phyloP scores from a whole-genome alignment of 495 filamentous ascomycete species.

The Massariosphaeria phaeospora region DNA sequence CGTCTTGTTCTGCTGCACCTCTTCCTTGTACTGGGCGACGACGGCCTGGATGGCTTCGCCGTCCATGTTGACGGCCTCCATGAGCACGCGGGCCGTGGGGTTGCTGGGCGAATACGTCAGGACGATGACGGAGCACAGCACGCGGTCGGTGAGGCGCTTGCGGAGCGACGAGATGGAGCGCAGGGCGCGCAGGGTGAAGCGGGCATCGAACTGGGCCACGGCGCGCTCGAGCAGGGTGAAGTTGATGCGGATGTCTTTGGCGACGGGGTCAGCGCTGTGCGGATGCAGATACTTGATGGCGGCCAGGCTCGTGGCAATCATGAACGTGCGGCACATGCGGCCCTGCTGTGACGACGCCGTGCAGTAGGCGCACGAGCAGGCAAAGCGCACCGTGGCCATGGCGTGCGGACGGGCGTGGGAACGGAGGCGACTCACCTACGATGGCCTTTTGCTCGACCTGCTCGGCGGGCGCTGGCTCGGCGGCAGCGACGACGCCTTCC shows the following conservation, averaged over 20 bases:
- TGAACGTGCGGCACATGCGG: slow-evolving; percentile 24
- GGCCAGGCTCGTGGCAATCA: slow-evolving; percentile 20
- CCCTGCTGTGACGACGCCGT: not conserved
- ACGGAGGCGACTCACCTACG: slow-evolving; percentile 27
- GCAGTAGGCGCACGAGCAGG: slow-evolving; percentile 19
- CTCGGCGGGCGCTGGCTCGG: slow-evolving; percentile 24
- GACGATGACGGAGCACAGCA: slow-evolving; percentile 54
- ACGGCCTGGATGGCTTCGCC: slow-evolving; percentile 50
- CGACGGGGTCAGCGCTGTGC: slow-evolving; percentile 25
- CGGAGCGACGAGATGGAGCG: slow-evolving; percentile 93
- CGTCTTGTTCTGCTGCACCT: slow-evolving; percentile 59
- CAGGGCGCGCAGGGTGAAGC: slow-evolving; percentile 88
- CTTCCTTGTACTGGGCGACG: slow-evolving; percentile 54
- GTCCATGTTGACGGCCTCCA: slow-evolving; percentile 61
- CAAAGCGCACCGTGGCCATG: slow-evolving; percentile 22
- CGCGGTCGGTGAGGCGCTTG: slow-evolving; percentile 63
- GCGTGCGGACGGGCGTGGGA: too few relatives aligned
- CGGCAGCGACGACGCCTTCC: slow-evolving; percentile 38
- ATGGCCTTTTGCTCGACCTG: slow-evolving; percentile 32
- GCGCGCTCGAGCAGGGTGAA: slow-evolving; percentile 87
- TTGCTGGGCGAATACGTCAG: slow-evolving; percentile 69
- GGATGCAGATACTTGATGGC: slow-evolving; percentile 23
- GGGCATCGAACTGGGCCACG: slow-evolving; percentile 86
- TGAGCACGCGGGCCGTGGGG: slow-evolving; percentile 60
- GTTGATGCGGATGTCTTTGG: slow-evolving; percentile 85